Evolutionary conservation across 2,329 filamentous ascomycete species (phyloP), one percentile per base, ranked within the genome.

Genomic region (Cylindrodendrum hubeiense): DNA sequence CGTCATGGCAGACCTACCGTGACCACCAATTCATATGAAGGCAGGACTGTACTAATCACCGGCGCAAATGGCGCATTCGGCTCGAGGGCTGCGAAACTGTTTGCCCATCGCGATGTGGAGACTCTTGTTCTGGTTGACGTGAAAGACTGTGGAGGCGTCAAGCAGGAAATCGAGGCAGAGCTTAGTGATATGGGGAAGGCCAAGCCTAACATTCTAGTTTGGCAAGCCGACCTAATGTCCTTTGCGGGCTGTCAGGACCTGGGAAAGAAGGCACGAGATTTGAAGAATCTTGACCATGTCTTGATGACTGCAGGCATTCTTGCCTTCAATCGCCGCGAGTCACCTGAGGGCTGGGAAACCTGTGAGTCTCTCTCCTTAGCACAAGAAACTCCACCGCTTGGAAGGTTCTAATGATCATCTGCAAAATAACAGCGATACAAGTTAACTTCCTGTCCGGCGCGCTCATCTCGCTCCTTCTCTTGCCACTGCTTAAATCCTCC

Each of bases 261-360:
- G 4, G 76, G 74, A 5, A 70, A 60, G 24, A 75, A 73, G 63
- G 77, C 76, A 2, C 65, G 63, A 5, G 65, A 71, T 17, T 21
- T 80, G 24, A 63, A 75, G 63, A 59, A 69, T 28, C 69, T 80
- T 3, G 79, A 80, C 30, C 79, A 80, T 66, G 79, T 76, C 17
- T 65, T 80, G 65, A 69, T 80, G 73, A 79, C 79, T 0, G 79
- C 78, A 9, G 79, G 79, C 0, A 79, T 80, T n/a, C 69, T 80
- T 3, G 67, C 78, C 21, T 80, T 80, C 21, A 66, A 78, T 24
- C 76, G 78, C 37, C 75, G 74, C 61, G 73, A 76, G 56, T 80
- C 78, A 8, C 77, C 79, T 6, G 78, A 80, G 60, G 79, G 79
- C 44, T 80, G 79, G 79, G 79, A 80, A 73, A 79, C 76, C 1